These are phyloP conservation scores for Hydnomerulius pinastri DNA, from an alignment of 768 basidiomycete species.

Conservation along the genomic window DNA sequence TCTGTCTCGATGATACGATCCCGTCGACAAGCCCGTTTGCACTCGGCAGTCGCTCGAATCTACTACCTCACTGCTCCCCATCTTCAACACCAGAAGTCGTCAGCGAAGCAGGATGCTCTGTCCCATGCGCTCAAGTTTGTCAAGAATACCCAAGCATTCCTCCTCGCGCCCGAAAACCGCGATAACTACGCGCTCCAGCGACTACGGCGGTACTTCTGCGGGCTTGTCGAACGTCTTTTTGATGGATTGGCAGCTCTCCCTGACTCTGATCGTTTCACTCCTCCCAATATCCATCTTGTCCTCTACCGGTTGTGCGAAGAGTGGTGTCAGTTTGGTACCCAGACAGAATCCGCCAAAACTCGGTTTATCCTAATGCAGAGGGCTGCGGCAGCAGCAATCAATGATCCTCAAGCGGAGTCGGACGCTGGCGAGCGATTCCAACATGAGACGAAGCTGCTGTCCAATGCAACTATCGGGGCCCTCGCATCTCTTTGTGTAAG, in stretches of 20 bases:
- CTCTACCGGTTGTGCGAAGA: constrained; percentile 88
- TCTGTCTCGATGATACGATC: constrained; percentile 52
- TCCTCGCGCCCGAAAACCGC: constrained; percentile 70
- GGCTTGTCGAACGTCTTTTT: constrained; percentile 83
- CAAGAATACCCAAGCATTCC: constrained; percentile 74
- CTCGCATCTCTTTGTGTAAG: constrained; percentile 87
- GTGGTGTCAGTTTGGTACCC: constrained; percentile 87
- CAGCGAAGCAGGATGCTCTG: constrained; percentile 71
- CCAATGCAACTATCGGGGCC: constrained; percentile 83
- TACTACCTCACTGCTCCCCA: constrained; percentile 84
- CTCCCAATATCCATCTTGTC: constrained; percentile 71
- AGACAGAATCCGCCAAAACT: constrained; percentile 71
- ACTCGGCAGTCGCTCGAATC: constrained; percentile 86
- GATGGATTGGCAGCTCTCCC: constrained; percentile 70
- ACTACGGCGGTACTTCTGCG: constrained; percentile 88
- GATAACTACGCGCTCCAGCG: constrained; percentile 79
- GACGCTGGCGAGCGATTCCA: constrained; percentile 61
- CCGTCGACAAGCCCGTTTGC: constrained; percentile 75
- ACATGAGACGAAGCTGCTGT: constrained; percentile 70
- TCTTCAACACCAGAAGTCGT: constrained; percentile 67
- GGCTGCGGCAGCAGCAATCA: constrained; percentile 53
- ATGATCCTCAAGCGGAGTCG: constrained; percentile 54
- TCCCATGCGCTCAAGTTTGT: constrained; percentile 85
- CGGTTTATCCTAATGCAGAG: constrained; percentile 72
- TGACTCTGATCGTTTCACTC: constrained; percentile 76